Evolutionary conservation across 1,284 basidiomycete species (phyloP).

Genomic region (Pisolithus thermaeus): DNA sequence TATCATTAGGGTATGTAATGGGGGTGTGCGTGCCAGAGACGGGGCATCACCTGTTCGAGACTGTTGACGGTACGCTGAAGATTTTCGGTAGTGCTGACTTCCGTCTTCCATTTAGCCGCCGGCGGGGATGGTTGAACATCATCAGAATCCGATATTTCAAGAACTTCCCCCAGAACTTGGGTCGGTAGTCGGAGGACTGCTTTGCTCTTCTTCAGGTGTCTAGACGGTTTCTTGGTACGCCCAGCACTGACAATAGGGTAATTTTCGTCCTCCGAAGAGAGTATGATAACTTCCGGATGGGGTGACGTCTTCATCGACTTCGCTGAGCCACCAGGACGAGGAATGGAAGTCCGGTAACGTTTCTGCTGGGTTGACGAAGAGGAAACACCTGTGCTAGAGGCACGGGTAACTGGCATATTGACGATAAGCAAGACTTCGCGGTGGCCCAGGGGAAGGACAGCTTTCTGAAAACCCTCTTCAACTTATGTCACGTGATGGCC

Average conservation of each 20-base stretch:
- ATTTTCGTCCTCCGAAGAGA: slow-evolving; percentile 51
- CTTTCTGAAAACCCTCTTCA: too few relatives aligned
- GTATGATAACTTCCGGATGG: slow-evolving; percentile 43
- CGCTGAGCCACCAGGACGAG: slow-evolving; percentile 10
- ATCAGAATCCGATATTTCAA: slow-evolving; percentile 28
- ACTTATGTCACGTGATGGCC: too few relatives aligned
- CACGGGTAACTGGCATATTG: slow-evolving; percentile 26
- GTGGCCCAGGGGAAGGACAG: too few relatives aligned
- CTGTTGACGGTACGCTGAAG: slow-evolving; percentile 17
- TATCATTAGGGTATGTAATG: neutral
- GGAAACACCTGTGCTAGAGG: slow-evolving; percentile 18
- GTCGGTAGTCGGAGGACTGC: neutral
- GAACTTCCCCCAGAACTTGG: slow-evolving; percentile 12
- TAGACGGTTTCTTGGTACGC: slow-evolving; percentile 27
- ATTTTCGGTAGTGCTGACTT: slow-evolving; percentile 7
- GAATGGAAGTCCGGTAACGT: slow-evolving; percentile 1
- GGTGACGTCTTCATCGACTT: slow-evolving; percentile 11
- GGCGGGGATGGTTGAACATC: slow-evolving; percentile 14
- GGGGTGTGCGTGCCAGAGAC: neutral
- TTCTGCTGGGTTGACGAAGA: neutral
- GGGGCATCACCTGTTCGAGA: slow-evolving; percentile 15
- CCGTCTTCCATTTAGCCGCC: slow-evolving; percentile 3
- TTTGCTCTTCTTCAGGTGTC: slow-evolving; percentile 17
- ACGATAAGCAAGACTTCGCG: too few relatives aligned
- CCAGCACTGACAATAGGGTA: slow-evolving; percentile 22